These are phyloP conservation scores for Fusarium fujikuroi DNA, from an alignment of 2,329 filamentous ascomycete genomes.

Conservation along the genomic window DNA sequence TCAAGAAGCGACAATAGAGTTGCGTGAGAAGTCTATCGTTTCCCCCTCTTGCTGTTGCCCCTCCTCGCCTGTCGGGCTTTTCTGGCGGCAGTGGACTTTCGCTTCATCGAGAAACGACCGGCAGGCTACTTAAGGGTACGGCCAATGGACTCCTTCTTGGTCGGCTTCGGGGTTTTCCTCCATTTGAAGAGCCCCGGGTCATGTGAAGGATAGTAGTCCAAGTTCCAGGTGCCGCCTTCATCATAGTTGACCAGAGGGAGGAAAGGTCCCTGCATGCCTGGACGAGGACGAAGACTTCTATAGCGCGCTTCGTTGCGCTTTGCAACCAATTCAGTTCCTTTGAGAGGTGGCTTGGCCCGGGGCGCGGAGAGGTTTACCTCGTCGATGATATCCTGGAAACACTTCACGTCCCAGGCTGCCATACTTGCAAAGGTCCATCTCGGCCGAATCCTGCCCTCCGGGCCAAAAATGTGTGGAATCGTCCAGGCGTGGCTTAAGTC, in stretches of 20 bases:
- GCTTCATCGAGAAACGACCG: not conserved
- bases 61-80: not conserved
- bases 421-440: slow-evolving; percentile 12
- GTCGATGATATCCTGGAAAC: not conserved
- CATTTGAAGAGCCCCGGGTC: slow-evolving; percentile 18
- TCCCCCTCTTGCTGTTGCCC: not conserved
- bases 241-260: not conserved
- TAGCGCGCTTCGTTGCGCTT: not conserved
- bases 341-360: too few relatives aligned
- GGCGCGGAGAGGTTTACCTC: too few relatives aligned
- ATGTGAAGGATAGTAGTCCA: not conserved
- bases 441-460: not conserved
- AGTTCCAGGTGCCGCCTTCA: too few relatives aligned
- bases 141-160: rapidly evolving
- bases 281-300: not conserved
- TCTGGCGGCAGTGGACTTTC: not conserved
- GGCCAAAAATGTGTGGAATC: slow-evolving; percentile 2
- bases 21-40: not conserved
- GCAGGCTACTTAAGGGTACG: too few relatives aligned
- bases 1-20: not conserved
- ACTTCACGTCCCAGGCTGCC: slow-evolving; percentile 22
- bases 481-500: slow-evolving; percentile 25
- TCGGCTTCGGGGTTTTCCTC: not conserved
- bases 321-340: too few relatives aligned
- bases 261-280: not conserved